Conservation (phyloP, 2,329 filamentous ascomycete species). For the Aspergillus sp. region DNA sequence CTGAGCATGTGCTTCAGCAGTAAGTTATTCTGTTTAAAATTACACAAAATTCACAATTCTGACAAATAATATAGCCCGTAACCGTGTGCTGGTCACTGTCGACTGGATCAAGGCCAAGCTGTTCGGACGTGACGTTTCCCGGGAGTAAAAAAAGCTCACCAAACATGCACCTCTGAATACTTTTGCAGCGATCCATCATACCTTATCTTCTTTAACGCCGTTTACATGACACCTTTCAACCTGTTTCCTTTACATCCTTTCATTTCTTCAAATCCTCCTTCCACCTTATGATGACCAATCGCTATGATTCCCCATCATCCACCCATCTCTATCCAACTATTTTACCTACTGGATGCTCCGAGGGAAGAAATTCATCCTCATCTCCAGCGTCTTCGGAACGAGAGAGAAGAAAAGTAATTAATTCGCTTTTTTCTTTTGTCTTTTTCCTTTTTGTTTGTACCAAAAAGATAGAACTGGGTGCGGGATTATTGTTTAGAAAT, state of each 20-base stretch:
- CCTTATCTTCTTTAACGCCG: slow-evolving; percentile 5
- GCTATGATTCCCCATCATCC: too few species aligned
- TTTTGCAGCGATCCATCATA: not conserved
- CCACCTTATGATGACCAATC: not conserved
- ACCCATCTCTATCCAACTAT: too few species aligned
- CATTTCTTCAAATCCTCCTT: slow-evolving; percentile 4
- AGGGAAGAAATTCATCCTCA: too few species aligned
- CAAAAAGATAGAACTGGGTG: too few species aligned
- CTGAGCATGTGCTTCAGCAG: slow-evolving; percentile 99
- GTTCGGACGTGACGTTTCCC: slow-evolving; percentile 83
- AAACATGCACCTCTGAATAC: not conserved
- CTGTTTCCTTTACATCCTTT: not conserved
- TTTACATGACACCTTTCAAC: slow-evolving; percentile 8
- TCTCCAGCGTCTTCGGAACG: too few species aligned
- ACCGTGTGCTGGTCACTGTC: slow-evolving; percentile 84
- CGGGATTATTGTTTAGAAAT: too few species aligned
- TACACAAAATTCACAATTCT: not conserved
- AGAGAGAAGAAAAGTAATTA: too few species aligned
- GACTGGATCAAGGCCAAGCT: slow-evolving; percentile 98
- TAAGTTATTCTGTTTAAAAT: slow-evolving; percentile 51
- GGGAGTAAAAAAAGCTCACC: slow-evolving; percentile 33
- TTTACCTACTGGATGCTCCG: too few species aligned
- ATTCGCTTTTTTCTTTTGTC: too few species aligned
- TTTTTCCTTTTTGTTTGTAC: too few species aligned
- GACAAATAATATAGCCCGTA: slow-evolving; percentile 61